Percentiles rank a stretch among this genome's conserved stretches.
Conservation (phyloP, 208 protist species). For the Trypanosoma lewisi region DNA sequence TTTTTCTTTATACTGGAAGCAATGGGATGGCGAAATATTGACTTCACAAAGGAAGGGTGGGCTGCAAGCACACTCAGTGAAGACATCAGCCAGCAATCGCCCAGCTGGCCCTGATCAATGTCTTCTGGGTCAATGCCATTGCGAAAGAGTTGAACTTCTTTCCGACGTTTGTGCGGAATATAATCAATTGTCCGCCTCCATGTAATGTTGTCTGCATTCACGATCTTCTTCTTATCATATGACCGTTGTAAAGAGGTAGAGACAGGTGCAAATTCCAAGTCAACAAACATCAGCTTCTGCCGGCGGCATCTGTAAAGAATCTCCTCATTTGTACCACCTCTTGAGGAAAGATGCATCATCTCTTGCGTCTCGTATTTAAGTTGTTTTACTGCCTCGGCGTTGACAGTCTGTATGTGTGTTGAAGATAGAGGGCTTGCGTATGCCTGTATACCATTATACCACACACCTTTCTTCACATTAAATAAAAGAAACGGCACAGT, state of each 20-base stretch:
- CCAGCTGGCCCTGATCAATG: constrained; percentile 54
- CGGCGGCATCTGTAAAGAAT: constrained; percentile 42
- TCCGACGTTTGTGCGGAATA: constrained; percentile 37
- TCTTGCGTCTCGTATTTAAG: background rate
- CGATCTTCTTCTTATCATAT: constrained; percentile 20
- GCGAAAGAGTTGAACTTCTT: constrained; percentile 47
- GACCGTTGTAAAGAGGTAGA: constrained; percentile 32
- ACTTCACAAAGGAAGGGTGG: constrained; percentile 24
- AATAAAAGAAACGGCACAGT: constrained; percentile 45
- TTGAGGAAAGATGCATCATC: background rate
- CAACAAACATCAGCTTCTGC: constrained; percentile 43
- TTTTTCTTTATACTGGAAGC: background rate
- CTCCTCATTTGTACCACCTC: constrained; percentile 6
- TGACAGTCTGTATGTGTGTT: constrained; percentile 5
- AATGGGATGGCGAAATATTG: background rate
- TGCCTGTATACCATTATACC: background rate
- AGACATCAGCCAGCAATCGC: background rate
- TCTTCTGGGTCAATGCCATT: constrained; percentile 45
- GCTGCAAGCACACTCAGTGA: background rate
- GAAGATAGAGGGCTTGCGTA: background rate
- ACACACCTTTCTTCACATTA: background rate
- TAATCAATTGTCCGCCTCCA: constrained; percentile 56
- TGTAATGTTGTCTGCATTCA: constrained; percentile 29
- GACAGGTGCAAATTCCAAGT: constrained; percentile 46
- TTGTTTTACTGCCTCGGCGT: background rate